These are phyloP conservation scores for Coprinellus aureogranulatus DNA, from an alignment of 768 basidiomycete genomes.

Conservation along the genomic window DNA sequence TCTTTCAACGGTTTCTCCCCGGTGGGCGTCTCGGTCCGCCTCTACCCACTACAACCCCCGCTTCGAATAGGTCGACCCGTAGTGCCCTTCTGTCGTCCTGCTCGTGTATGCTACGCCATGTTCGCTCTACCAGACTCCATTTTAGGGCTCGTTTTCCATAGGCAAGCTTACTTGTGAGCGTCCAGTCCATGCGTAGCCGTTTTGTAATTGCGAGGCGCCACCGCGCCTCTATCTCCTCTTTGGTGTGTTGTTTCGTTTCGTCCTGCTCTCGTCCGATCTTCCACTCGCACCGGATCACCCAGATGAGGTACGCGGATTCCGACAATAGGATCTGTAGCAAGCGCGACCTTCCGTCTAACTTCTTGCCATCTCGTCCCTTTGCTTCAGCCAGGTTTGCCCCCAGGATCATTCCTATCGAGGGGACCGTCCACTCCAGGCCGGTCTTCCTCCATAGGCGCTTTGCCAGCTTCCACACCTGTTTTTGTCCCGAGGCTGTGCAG, in stretches of 20 bases:
- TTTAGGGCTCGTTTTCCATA: neutral
- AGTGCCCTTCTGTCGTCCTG: neutral
- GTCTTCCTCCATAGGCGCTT: conserved; percentile 16
- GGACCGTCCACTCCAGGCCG: neutral
- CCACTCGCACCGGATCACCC: neutral
- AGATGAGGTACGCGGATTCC: neutral
- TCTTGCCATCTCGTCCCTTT: neutral
- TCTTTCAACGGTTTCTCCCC: neutral
- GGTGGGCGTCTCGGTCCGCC: neutral
- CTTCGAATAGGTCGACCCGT: neutral
- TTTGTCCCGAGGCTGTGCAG: conserved; percentile 21
- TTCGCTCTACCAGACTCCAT: neutral
- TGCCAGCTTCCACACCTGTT: conserved; percentile 20
- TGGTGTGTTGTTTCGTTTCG: neutral
- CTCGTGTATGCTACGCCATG: neutral
- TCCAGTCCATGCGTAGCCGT: neutral
- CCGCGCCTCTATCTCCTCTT: no score
- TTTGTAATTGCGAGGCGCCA: neutral
- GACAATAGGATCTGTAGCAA: neutral
- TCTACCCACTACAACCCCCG: neutral
- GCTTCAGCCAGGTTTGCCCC: neutral
- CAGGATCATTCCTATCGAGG: neutral
- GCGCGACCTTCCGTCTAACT: neutral
- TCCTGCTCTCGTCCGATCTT: neutral
- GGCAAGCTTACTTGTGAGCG: neutral